phyloP scores from a whole-genome alignment of 2,329 filamentous ascomycete species.

The Trichothecium roseum region DNA sequence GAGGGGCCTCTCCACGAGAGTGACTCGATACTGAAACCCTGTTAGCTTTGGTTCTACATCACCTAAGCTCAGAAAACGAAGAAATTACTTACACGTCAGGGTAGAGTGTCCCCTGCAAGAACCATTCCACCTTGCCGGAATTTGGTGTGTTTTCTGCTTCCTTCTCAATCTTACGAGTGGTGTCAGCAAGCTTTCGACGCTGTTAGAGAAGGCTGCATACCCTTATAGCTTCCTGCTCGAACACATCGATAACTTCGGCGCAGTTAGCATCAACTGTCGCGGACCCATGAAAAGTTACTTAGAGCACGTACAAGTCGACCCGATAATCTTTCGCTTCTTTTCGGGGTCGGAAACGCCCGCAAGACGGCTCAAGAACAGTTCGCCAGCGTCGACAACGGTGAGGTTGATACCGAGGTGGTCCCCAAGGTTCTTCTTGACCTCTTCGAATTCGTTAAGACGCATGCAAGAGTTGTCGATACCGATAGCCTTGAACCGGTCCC shows the following conservation, averaged over 20 bases:
- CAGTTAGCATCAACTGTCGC: neutral
- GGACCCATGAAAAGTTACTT: neutral
- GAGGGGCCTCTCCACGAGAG: no score
- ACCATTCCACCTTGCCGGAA: conserved; percentile 72
- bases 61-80: no score
- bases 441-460: conserved; percentile 72
- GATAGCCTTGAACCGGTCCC: conserved; percentile 76
- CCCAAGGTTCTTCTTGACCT: conserved; percentile 70
- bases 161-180: conserved; percentile 47
- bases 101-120: conserved; percentile 80
- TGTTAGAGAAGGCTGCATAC: conserved; percentile 3
- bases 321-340: conserved; percentile 85
- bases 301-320: conserved; percentile 39
- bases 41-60: no score
- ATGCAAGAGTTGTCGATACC: conserved; percentile 36
- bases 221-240: conserved; percentile 60
- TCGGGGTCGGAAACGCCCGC: conserved; percentile 72
- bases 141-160: conserved; percentile 54
- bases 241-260: conserved; percentile 43
- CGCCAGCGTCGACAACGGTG: conserved; percentile 70
- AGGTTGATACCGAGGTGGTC: conserved; percentile 82
- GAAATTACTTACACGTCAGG: conserved; percentile 22
- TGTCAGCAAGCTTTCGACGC: conserved; percentile 5
- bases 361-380: conserved; percentile 68
- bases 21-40: no score